Percentiles rank a stretch among this genome's conserved stretches.
Conservation (phyloP, 257 asterid genomes). For the Lithospermum erythrorhizon region DNA sequence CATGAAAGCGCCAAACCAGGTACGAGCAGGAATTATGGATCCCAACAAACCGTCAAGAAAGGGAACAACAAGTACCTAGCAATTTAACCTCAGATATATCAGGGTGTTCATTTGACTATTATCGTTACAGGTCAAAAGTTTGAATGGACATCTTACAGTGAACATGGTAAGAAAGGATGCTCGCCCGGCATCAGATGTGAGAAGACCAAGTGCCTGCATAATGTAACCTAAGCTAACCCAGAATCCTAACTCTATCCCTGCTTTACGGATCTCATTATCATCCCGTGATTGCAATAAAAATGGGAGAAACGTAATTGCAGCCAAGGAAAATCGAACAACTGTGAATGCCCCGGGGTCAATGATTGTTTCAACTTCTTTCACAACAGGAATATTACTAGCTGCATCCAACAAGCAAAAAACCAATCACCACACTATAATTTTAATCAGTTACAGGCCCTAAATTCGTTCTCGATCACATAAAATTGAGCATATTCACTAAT, state of each 20-base stretch:
- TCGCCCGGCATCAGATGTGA: slow-evolving; percentile 78
- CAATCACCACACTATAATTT: background rate
- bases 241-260: slow-evolving; percentile 69
- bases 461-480: background rate
- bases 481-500: too few relatives aligned
- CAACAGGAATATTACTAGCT: slow-evolving; percentile 79
- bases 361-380: slow-evolving; percentile 66
- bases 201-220: slow-evolving; percentile 70
- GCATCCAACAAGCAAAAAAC: slow-evolving; percentile 13
- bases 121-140: background rate
- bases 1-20: slow-evolving; percentile 74
- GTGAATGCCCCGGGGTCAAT: slow-evolving; percentile 66
- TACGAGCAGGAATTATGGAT: slow-evolving; percentile 48
- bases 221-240: slow-evolving; percentile 78
- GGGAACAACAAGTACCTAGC: slow-evolving; percentile 79
- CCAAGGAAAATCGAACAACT: slow-evolving; percentile 48
- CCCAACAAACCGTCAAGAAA: slow-evolving; percentile 74
- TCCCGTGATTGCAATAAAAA: slow-evolving; percentile 37
- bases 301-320: slow-evolving; percentile 58
- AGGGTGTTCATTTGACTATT: background rate
- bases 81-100: slow-evolving; percentile 16
- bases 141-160: slow-evolving; percentile 38
- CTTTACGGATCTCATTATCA: slow-evolving; percentile 46
- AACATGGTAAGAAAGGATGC: slow-evolving; percentile 69
- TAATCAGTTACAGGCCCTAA: background rate